phyloP scores from a whole-genome alignment of 1,284 basidiomycete species.

The Limonomyces culmigenus region DNA sequence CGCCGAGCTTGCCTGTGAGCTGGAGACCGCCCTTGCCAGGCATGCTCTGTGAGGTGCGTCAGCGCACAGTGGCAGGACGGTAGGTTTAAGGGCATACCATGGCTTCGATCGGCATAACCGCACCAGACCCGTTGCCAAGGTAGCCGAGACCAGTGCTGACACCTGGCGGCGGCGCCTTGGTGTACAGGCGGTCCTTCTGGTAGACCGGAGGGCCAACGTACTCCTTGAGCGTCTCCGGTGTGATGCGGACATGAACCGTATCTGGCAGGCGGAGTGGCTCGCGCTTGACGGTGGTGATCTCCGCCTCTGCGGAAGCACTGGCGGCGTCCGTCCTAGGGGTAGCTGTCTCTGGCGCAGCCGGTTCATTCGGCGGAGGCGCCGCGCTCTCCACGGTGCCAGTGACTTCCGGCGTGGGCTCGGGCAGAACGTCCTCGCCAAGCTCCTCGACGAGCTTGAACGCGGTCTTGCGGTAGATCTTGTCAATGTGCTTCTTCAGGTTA shows the following conservation, averaged over 20 bases:
- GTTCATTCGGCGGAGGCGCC: constrained; percentile 19
- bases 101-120: constrained; percentile 94
- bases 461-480: constrained; percentile 98
- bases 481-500: constrained; percentile 90
- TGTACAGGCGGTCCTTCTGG: constrained; percentile 90
- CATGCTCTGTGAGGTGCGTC: constrained; percentile 44
- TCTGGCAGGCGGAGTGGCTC: constrained; percentile 74
- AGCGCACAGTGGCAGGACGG: neutral
- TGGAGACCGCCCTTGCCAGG: constrained; percentile 83
- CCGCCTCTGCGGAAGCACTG: constrained; percentile 20
- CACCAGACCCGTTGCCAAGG: constrained; percentile 89
- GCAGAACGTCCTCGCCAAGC: constrained; percentile 77
- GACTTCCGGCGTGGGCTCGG: constrained; percentile 31
- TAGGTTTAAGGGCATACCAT: constrained; percentile 35
- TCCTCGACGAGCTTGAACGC: constrained; percentile 87
- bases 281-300: constrained; percentile 64
- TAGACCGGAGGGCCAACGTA: constrained; percentile 95
- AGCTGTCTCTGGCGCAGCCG: constrained; percentile 14
- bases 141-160: constrained; percentile 93
- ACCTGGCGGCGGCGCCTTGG: constrained; percentile 68
- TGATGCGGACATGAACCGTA: constrained; percentile 68
- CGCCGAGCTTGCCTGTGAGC: constrained; percentile 92
- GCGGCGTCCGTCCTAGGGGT: constrained; percentile 11
- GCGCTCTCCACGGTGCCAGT: constrained; percentile 4
- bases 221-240: constrained; percentile 79